Percentiles rank a stretch among this genome's conserved stretches.
Conservation (phyloP, 352 stramenopile species). For the Phytophthora sansomeana region DNA sequence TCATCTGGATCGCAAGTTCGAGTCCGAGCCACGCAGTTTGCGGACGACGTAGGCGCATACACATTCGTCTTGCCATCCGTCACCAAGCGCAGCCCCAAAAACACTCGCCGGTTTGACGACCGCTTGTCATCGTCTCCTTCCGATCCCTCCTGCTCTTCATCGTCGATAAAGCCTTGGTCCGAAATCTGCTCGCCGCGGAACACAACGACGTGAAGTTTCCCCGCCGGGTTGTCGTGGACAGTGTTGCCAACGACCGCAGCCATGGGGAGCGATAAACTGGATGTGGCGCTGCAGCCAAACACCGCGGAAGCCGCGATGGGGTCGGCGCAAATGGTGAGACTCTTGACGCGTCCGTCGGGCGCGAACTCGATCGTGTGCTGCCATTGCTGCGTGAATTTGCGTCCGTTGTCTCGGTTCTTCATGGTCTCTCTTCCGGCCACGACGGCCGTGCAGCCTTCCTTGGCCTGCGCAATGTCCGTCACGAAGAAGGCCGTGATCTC, state of each 20-base stretch:
- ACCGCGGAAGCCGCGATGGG: conserved; percentile 87
- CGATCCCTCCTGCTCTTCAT: conserved; percentile 62
- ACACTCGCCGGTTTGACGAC: conserved; percentile 47
- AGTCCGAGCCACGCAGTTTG: conserved; percentile 78
- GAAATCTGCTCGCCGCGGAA: conserved; percentile 89
- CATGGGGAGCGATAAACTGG: conserved; percentile 85
- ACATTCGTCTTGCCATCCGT: conserved; percentile 90
- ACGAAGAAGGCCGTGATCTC: conserved; percentile 92
- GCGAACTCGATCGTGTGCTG: conserved; percentile 92
- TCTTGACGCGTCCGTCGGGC: conserved; percentile 86
- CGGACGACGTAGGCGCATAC: conserved; percentile 82
- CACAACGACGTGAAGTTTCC: conserved; percentile 76
- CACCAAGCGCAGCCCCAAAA: conserved; percentile 75
- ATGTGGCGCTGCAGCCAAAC: conserved; percentile 89
- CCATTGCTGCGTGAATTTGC: conserved; percentile 92
- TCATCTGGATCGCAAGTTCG: conserved; percentile 58
- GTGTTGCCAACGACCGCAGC: conserved; percentile 83
- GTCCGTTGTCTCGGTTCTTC: conserved; percentile 89
- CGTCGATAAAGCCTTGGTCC: conserved; percentile 53
- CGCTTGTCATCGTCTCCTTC: conserved; percentile 52
- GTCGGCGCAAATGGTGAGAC: conserved; percentile 85
- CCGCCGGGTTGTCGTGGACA: conserved; percentile 80
- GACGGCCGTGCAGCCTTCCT: conserved; percentile 83
- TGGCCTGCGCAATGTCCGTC: conserved; percentile 88
- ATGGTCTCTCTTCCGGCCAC: conserved; percentile 88